Conservation (phyloP, 768 basidiomycete species). For the Phanerodontia chrysosporium region DNA sequence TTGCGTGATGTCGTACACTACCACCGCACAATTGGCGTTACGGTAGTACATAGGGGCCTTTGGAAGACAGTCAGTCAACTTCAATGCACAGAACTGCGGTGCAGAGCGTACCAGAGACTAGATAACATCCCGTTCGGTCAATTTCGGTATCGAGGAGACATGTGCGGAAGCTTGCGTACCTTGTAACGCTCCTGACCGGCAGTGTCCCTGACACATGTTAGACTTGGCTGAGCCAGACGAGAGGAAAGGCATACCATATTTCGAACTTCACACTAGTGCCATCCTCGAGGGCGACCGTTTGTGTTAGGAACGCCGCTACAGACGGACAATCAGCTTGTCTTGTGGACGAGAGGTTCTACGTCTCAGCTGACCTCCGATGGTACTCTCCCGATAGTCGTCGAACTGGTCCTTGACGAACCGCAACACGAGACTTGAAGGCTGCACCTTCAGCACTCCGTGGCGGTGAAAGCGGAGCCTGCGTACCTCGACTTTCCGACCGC, state of each 20-base stretch:
- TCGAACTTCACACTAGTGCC: slow-evolving; percentile 95
- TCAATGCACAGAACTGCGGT: not conserved
- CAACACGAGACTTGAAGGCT: slow-evolving; percentile 70
- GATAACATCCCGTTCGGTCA: slow-evolving; percentile 3
- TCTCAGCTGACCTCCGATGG: slow-evolving; percentile 67
- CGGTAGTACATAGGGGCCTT: slow-evolving; percentile 97
- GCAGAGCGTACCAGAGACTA: slow-evolving; percentile 43
- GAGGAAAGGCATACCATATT: slow-evolving; percentile 66
- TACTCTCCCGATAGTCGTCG: slow-evolving; percentile 93
- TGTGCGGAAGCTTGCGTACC: slow-evolving; percentile 29
- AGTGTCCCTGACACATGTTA: slow-evolving; percentile 65
- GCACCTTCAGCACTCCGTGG: not conserved
- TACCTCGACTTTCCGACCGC: slow-evolving; percentile 97
- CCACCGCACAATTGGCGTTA: slow-evolving; percentile 90
- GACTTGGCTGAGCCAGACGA: slow-evolving; percentile 4
- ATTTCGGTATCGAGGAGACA: slow-evolving; percentile 11
- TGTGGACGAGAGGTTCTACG: not conserved
- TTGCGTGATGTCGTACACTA: slow-evolving; percentile 96
- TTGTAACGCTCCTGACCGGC: slow-evolving; percentile 96
- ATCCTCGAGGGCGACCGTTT: slow-evolving; percentile 88
- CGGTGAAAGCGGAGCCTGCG: slow-evolving; percentile 1
- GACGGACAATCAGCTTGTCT: not conserved
- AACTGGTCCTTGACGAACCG: slow-evolving; percentile 97
- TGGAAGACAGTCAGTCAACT: not conserved
- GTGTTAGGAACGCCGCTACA: slow-evolving; percentile 95